Conservation (phyloP, 192 early-diverging fungal species). For the Spizellomyces sp. region DNA sequence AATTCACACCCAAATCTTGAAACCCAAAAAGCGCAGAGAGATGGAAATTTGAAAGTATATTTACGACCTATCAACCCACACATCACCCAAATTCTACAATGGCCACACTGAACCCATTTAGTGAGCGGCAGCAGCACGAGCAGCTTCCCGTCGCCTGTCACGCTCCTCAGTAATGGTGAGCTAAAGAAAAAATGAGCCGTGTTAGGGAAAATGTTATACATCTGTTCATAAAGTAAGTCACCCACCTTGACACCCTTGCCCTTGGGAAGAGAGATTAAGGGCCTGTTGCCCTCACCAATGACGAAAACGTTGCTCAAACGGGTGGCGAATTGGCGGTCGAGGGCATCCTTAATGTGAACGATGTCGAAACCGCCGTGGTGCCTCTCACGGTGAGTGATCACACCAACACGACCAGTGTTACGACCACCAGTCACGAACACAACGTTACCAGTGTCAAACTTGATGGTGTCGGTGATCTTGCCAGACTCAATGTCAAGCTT, state of each 20-base stretch:
- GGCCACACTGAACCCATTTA: background rate
- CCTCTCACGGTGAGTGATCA: constrained; percentile 94
- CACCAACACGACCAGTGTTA: constrained; percentile 98
- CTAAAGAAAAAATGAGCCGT: constrained; percentile 37
- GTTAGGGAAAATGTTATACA: background rate
- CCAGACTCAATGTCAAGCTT: constrained; percentile 92
- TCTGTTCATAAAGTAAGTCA: background rate
- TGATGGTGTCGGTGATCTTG: constrained; percentile 93
- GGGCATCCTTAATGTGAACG: constrained; percentile 97
- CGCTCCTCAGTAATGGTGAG: constrained; percentile 99
- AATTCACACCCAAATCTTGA: background rate
- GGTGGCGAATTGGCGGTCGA: constrained; percentile 96
- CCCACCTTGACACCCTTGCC: constrained; percentile 87
- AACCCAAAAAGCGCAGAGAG: background rate
- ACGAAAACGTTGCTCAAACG: constrained; percentile 95
- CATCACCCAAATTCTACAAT: background rate
- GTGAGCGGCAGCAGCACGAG: constrained; percentile 29
- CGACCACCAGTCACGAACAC: constrained; percentile 97
- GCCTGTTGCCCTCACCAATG: constrained; percentile 80
- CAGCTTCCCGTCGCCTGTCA: constrained; percentile 79
- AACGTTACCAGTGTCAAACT: constrained; percentile 97
- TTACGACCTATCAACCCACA: constrained; percentile 4
- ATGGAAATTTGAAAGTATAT: background rate
- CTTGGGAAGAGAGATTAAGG: constrained; percentile 97
- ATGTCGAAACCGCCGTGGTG: constrained; percentile 99